Conservation (phyloP, 768 basidiomycete genomes). For the Russula lepida region DNA sequence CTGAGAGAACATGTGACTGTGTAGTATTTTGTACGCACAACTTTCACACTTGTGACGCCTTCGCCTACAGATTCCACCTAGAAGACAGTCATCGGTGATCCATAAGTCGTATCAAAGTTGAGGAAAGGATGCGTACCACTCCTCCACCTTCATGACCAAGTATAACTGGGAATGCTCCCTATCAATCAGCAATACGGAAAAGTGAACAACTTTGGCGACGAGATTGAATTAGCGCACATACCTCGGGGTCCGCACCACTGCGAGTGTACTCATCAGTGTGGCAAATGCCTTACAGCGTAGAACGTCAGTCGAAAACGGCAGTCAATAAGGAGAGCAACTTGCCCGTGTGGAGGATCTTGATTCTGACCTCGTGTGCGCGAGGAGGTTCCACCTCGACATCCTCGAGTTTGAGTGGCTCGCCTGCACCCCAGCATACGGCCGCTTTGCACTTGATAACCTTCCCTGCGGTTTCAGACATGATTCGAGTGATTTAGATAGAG, state of each 20-base stretch:
- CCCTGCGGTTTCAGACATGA: constrained; percentile 70
- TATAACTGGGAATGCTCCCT: constrained; percentile 89
- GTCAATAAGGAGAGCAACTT: constrained; percentile 22
- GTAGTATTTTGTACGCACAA: constrained; percentile 35
- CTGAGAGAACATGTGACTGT: neutral
- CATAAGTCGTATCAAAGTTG: neutral
- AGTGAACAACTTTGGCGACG: neutral
- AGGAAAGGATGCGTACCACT: constrained; percentile 45
- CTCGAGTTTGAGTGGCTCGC: constrained; percentile 78
- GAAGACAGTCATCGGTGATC: constrained; percentile 25
- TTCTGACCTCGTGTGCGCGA: constrained; percentile 81
- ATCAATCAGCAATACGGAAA: constrained; percentile 15
- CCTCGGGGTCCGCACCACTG: constrained; percentile 94
- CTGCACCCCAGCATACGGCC: constrained; percentile 92
- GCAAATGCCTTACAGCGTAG: constrained; percentile 61
- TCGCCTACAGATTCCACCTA: constrained; percentile 97
- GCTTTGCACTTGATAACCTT: constrained; percentile 82
- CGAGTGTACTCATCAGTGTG: constrained; percentile 98
- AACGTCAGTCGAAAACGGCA: neutral
- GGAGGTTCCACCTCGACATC: constrained; percentile 93
- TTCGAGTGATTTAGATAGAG: neutral
- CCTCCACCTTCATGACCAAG: constrained; percentile 95
- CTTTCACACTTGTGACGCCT: constrained; percentile 75
- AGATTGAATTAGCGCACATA: constrained; percentile 25
- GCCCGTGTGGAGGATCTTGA: constrained; percentile 90